Base-by-base conservation (phyloP, 2,329 filamentous ascomycete species). In the Aspergillus proliferans region DNA sequence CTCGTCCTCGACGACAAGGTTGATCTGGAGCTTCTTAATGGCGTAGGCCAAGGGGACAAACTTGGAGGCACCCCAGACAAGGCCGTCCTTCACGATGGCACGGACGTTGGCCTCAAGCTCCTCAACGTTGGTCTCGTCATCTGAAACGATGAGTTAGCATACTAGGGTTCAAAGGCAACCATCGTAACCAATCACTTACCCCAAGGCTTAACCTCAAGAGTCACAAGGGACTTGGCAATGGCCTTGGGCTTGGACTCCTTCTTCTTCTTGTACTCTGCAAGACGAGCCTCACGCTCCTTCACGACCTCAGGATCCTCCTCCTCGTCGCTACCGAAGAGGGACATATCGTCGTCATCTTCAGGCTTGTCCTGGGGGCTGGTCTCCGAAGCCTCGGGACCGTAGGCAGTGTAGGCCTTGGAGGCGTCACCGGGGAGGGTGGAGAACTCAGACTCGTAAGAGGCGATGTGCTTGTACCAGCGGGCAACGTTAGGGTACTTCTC, bases 1-100 rank as follows among this genome's bases (percentile, higher is more conserved):
- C 60, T 97, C 92, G 71, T 98, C 93, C 81, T 97, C 93, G 58
- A 97, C 79, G 64, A 97, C 90, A 62, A 97, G 76, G 85, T 88
- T 97, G 80, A 98, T 95, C 83, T 97, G 92, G 57, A 98, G 85
- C 84, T 97, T 97, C 82, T 88, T 93, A 81, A 98, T 94, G 81
- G 93, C 93, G 81, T 88, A 98, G 67, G 91, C 92, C 65, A 98
- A 85, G 59, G 91, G 73, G 46, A 95, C 85, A 58, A 95, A 79
- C 81, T 93, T 88, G 72, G 87, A 91, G 58, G 80, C 84, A 84
- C 92, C 92, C 93, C 93, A 98, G 57, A 94, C 85, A 55, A 98
- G 88, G 77, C 93, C 93, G 45, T 97, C 92, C 81, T 87, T 84
- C 76, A 92, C 83, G 62, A 97, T 92, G 59, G 77, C 74, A 66